A percentile compares a stretch with the other conserved stretches of the same genome.
phyloP scores from a whole-genome alignment of 495 filamentous ascomycete species.

The Podospora didyma region DNA sequence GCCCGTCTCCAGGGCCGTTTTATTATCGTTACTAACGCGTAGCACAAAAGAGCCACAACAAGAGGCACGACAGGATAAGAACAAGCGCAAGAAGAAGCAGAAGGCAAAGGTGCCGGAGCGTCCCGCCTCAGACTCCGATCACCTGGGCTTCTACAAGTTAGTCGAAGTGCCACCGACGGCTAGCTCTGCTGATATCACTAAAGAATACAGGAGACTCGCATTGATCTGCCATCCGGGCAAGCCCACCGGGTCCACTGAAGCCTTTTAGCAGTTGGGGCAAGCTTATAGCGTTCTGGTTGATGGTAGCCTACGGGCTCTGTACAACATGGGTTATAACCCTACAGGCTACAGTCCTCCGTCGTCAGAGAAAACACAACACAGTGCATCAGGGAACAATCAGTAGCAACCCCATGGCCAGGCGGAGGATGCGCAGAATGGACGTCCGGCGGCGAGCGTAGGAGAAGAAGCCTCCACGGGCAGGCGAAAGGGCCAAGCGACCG shows the following conservation, averaged over 20 bases:
- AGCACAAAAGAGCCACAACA: neutral
- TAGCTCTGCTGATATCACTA: neutral
- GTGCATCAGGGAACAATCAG: neutral
- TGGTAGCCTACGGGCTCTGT: neutral
- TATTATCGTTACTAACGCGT: neutral
- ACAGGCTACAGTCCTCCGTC: neutral
- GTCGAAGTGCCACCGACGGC: neutral
- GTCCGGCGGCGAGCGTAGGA: neutral
- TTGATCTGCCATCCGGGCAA: neutral
- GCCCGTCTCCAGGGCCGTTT: neutral
- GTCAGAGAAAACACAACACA: neutral
- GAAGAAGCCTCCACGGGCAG: neutral
- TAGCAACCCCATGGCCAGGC: neutral
- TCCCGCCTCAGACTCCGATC: neutral
- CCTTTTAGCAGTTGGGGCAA: neutral
- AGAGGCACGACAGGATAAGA: neutral
- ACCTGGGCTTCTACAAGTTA: neutral
- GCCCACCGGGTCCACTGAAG: neutral
- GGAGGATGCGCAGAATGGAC: neutral
- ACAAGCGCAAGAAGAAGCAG: neutral
- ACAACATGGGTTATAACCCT: neutral
- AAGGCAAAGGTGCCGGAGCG: neutral
- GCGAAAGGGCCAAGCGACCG: neutral
- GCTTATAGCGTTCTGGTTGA: neutral
- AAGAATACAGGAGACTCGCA: neutral